Evolutionary conservation across 306 rosid genomes (phyloP).

Genomic region (Oemleria cerasiformis): DNA sequence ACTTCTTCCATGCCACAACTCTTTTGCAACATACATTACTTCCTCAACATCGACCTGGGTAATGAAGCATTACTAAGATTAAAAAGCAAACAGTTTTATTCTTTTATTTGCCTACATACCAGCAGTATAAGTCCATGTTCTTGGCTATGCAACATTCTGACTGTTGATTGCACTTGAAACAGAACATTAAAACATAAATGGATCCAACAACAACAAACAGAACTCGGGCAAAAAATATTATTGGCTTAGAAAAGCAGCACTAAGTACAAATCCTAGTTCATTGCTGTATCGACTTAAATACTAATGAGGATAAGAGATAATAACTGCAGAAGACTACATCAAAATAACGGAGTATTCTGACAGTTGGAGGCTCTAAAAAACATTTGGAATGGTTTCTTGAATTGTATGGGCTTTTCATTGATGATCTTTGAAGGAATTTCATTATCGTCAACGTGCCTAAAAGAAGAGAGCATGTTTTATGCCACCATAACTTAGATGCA

Average conservation of each 20-base stretch:
- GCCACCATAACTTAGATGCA: not conserved
- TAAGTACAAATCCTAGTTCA: not conserved
- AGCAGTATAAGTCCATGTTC: not conserved
- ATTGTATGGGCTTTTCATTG: not conserved
- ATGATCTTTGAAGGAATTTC: not conserved
- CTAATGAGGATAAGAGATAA: not conserved
- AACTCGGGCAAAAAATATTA: not conserved
- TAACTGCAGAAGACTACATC: not conserved
- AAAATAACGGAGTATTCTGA: not conserved
- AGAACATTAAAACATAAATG: not conserved
- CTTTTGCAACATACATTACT: slow-evolving; percentile 86
- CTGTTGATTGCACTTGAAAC: not conserved
- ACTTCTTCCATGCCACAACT: slow-evolving; percentile 94
- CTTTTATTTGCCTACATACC: not conserved
- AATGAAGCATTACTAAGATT: not conserved
- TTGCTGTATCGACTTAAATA: not conserved
- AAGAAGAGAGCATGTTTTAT: not conserved
- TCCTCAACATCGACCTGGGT: slow-evolving; percentile 85
- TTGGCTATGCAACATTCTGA: not conserved
- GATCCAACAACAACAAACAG: not conserved
- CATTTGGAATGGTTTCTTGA: not conserved
- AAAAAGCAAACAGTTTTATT: not conserved
- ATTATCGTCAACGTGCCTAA: not conserved
- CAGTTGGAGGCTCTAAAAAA: not conserved
- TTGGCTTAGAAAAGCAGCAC: not conserved